Evolutionary conservation across 345 rosid species (phyloP).

Genomic region (Arabidopsis arenosa): DNA sequence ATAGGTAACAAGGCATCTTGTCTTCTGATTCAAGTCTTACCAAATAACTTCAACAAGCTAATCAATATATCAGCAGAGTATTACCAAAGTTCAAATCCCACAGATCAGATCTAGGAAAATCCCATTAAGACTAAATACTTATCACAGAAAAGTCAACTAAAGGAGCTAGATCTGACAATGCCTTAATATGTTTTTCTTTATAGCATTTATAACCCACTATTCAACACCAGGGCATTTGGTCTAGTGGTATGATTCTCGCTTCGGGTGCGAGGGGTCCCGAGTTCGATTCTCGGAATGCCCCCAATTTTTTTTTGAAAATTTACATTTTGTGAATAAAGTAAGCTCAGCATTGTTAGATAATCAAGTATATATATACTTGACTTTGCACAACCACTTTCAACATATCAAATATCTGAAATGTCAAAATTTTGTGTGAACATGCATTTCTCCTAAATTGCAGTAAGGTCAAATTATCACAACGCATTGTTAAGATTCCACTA

Average conservation of each 20-base stretch:
- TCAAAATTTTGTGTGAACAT: not conserved
- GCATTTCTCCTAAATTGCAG: not conserved
- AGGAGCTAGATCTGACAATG: constrained; percentile 2
- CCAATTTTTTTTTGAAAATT: constrained; percentile 28
- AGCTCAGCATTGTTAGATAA: not conserved
- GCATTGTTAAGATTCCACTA: constrained; percentile 28
- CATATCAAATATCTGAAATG: constrained; percentile 9
- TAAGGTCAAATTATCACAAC: constrained; percentile 20
- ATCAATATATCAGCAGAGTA: constrained; percentile 3
- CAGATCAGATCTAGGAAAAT: constrained; percentile 28
- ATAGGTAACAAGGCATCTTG: not conserved
- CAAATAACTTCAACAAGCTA: constrained; percentile 11
- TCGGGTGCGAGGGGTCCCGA: constrained; percentile 95
- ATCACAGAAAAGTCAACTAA: constrained; percentile 27
- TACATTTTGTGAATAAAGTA: not conserved
- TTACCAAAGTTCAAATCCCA: not conserved
- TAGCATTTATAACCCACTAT: not conserved
- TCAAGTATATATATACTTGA: not conserved
- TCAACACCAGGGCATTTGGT: constrained; percentile 58
- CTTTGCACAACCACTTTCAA: constrained; percentile 1
- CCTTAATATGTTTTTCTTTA: not conserved
- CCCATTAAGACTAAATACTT: not conserved
- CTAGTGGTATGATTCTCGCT: constrained; percentile 98
- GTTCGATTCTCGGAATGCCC: constrained; percentile 88
- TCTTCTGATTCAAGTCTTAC: not conserved